phyloP scores from a whole-genome alignment of 1,284 basidiomycete genomes.

The Trametes hirsuta region DNA sequence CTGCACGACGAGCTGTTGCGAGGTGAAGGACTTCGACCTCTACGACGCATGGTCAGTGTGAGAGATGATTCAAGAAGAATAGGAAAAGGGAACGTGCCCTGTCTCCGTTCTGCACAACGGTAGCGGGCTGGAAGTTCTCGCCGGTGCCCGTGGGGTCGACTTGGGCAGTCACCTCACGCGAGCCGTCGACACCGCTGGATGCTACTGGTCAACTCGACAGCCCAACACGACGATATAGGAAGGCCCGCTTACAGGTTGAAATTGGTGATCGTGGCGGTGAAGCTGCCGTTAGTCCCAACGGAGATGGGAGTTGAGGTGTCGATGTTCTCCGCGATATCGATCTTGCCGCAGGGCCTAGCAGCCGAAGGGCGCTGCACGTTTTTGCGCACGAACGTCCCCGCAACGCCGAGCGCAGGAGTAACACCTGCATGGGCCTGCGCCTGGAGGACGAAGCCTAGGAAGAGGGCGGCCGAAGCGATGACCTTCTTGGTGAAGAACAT shows the following conservation, averaged over 20 bases:
- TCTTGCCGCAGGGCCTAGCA: slow-evolving; percentile 45
- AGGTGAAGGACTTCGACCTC: slow-evolving; percentile 36
- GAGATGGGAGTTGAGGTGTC: slow-evolving; percentile 45
- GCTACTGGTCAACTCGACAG: too few relatives aligned
- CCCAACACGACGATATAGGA: too few relatives aligned
- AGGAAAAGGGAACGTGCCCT: slow-evolving; percentile 26
- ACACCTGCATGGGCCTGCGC: slow-evolving; percentile 48
- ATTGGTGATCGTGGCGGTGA: slow-evolving; percentile 48
- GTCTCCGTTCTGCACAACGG: slow-evolving; percentile 43
- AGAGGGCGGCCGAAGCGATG: slow-evolving; percentile 18
- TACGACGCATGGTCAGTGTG: background rate
- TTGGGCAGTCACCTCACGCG: slow-evolving; percentile 44
- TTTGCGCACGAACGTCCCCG: slow-evolving; percentile 40
- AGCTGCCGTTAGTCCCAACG: slow-evolving; percentile 45
- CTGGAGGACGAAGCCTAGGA: slow-evolving; percentile 32
- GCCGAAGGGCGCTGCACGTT: slow-evolving; percentile 50
- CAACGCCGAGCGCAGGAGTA: slow-evolving; percentile 51
- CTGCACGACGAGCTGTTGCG: slow-evolving; percentile 44
- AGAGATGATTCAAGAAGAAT: background rate
- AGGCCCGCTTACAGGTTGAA: slow-evolving; percentile 47
- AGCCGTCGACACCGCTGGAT: slow-evolving; percentile 49
- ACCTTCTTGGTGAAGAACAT: slow-evolving; percentile 30
- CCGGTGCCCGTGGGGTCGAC: slow-evolving; percentile 44
- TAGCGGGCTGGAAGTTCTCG: slow-evolving; percentile 39
- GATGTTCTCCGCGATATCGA: slow-evolving; percentile 46